Evolutionary conservation across 495 filamentous ascomycete species (phyloP), one percentile per base, ranked within the genome.

Genomic region (Talaromyces trachyspermus): DNA sequence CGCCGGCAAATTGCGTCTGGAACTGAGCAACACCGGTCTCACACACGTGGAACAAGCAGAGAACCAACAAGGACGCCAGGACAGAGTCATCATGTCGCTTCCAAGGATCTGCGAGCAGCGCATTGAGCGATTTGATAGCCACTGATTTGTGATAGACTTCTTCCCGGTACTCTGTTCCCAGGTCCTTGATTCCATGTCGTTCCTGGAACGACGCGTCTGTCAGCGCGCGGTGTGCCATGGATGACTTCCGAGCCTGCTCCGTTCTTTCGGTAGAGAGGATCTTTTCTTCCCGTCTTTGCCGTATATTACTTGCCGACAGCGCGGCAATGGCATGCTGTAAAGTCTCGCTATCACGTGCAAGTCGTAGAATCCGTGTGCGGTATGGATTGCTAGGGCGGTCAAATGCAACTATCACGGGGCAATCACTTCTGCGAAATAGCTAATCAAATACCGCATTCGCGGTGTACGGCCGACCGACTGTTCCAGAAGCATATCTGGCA

Each of bases 261-360:
- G 70, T 75, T 41, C 71, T 58, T 36, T 67, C 68, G 0, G 70
- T 70, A 3, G 70, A 68, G 12, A 60, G 49, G 19, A 64, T 63
- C 19, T 70, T 68, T 26, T 68, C 60, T 23, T 64, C 65, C 24
- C 68, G 63, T 36, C 73, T 63, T 50, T 73, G 71, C 6, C 72
- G 68, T 35, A 95, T 68, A 58, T 97, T 95, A 63, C 89, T 95
- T 2, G 85, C 83, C 1, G 89, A 78, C 12, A 97, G 72, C 5
- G 91, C 89, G 51, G 90, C 92, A 58, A 97, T 88, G 12, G 91
- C 90, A 61, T 95, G 88, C 57, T 91, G 87, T 17, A 96, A 65
- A 52, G 88, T 89, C 55, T 83, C 79, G 62, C 86, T 95, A 23
- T 77, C 71, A 39, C 83, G 73, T 14, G 88, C 87, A 30, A 96